A percentile compares a stretch with the other conserved stretches of the same genome.
Conservation (phyloP, 1,284 basidiomycete genomes). For the Ustilago sp. region DNA sequence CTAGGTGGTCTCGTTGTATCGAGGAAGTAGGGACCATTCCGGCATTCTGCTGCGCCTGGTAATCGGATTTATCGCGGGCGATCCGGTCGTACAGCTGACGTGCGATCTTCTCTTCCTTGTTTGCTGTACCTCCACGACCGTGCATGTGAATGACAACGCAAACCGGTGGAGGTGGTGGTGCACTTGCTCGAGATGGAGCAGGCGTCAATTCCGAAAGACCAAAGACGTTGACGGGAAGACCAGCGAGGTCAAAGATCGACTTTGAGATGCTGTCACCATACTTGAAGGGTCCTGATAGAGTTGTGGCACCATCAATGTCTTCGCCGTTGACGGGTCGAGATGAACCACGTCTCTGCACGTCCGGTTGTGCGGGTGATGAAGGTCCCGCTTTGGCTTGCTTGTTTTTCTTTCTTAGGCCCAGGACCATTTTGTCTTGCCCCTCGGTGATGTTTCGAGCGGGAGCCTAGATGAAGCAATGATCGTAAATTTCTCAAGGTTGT, state of each 20-base stretch:
- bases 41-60: constrained; percentile 20
- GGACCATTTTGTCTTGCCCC: constrained; percentile 23
- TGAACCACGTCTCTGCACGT: constrained; percentile 10
- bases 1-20: constrained; percentile 59
- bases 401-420: constrained; percentile 43
- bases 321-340: constrained; percentile 15
- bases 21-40: constrained; percentile 24
- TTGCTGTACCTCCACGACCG: constrained; percentile 61
- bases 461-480: neutral
- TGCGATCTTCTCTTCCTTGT: constrained; percentile 60
- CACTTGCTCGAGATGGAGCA: constrained; percentile 39
- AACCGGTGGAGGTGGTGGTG: constrained; percentile 57
- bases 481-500: neutral
- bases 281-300: constrained; percentile 18
- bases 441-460: neutral
- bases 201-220: constrained; percentile 62
- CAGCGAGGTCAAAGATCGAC: constrained; percentile 53
- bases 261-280: constrained; percentile 46
- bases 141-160: constrained; percentile 64
- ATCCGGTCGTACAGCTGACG: constrained; percentile 60
- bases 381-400: constrained; percentile 21
- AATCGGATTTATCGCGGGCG: constrained; percentile 26
- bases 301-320: constrained; percentile 2
- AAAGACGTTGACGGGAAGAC: constrained; percentile 64
- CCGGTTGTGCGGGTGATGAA: neutral